Evolutionary conservation across 1,284 basidiomycete species (phyloP).

Genomic region (Rugosomyces carneus): DNA sequence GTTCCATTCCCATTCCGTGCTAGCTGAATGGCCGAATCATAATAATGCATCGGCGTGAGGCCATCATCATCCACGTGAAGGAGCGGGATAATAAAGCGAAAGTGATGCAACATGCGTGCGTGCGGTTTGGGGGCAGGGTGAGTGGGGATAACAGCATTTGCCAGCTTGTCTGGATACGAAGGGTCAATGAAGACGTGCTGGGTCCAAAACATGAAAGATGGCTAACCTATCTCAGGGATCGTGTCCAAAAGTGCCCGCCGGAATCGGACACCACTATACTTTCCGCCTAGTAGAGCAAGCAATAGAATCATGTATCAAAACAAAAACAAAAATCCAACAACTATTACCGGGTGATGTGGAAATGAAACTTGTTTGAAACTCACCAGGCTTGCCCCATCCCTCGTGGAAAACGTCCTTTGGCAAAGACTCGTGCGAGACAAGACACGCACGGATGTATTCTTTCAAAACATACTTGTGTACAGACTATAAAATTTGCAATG

Average conservation of each 20-base stretch:
- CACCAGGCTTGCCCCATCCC: slow-evolving; percentile 78
- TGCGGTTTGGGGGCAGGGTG: slow-evolving; percentile 57
- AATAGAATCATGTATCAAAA: background rate
- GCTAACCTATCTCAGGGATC: slow-evolving; percentile 58
- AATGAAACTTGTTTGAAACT: slow-evolving; percentile 18
- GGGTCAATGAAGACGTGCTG: background rate
- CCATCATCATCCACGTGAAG: slow-evolving; percentile 55
- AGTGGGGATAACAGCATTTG: slow-evolving; percentile 58
- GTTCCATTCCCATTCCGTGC: slow-evolving; percentile 60
- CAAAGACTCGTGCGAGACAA: slow-evolving; percentile 71
- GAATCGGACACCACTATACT: slow-evolving; percentile 54
- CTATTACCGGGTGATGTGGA: too few species aligned
- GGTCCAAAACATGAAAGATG: background rate
- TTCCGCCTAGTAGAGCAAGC: slow-evolving; percentile 38
- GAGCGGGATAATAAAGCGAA: slow-evolving; percentile 65
- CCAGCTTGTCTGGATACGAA: slow-evolving; percentile 46
- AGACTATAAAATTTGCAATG: slow-evolving; percentile 32
- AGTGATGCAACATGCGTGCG: slow-evolving; percentile 67
- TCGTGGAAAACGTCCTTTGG: slow-evolving; percentile 68
- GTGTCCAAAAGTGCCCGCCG: slow-evolving; percentile 61
- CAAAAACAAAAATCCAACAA: background rate
- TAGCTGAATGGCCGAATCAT: slow-evolving; percentile 73
- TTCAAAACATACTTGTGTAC: slow-evolving; percentile 71
- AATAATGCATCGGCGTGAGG: slow-evolving; percentile 62
- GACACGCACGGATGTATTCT: slow-evolving; percentile 73